phyloP scores from a whole-genome alignment of 805 yeast genomes.

The Schwanniomyces vanrijiae region DNA sequence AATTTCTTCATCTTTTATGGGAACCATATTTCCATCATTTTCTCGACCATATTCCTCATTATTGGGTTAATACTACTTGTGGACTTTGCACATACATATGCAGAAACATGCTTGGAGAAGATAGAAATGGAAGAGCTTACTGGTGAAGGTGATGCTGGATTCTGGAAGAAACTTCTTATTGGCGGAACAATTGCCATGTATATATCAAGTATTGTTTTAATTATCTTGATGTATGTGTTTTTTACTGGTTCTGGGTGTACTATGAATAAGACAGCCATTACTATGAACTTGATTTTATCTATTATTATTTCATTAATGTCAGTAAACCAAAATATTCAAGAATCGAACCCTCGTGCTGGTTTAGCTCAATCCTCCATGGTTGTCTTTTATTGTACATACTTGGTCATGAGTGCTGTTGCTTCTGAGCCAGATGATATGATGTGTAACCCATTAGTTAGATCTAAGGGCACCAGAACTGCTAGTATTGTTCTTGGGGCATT shows the following conservation, averaged over 20 bases:
- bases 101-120: slow-evolving; percentile 89
- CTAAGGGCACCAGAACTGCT: slow-evolving; percentile 85
- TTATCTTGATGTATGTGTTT: slow-evolving; percentile 74
- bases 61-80: slow-evolving; percentile 89
- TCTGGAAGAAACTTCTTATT: slow-evolving; percentile 80
- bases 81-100: slow-evolving; percentile 98
- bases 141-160: slow-evolving; percentile 49
- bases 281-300: slow-evolving; percentile 68
- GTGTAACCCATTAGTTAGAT: slow-evolving; percentile 90
- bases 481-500: slow-evolving; percentile 87
- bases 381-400: slow-evolving; percentile 85
- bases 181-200: slow-evolving; percentile 91
- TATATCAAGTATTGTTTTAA: slow-evolving; percentile 66
- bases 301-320: slow-evolving; percentile 68
- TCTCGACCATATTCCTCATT: slow-evolving; percentile 81
- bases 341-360: slow-evolving; percentile 92
- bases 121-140: slow-evolving; percentile 73
- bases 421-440: slow-evolving; percentile 92
- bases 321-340: slow-evolving; percentile 82
- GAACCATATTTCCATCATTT: slow-evolving; percentile 79
- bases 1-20: slow-evolving; percentile 87
- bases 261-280: slow-evolving; percentile 86
- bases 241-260: slow-evolving; percentile 82
- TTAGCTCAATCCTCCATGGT: slow-evolving; percentile 97
- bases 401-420: slow-evolving; percentile 88